Conservation (phyloP, 2,329 filamentous ascomycete genomes). For the Stagonosporopsis vannaccii region DNA sequence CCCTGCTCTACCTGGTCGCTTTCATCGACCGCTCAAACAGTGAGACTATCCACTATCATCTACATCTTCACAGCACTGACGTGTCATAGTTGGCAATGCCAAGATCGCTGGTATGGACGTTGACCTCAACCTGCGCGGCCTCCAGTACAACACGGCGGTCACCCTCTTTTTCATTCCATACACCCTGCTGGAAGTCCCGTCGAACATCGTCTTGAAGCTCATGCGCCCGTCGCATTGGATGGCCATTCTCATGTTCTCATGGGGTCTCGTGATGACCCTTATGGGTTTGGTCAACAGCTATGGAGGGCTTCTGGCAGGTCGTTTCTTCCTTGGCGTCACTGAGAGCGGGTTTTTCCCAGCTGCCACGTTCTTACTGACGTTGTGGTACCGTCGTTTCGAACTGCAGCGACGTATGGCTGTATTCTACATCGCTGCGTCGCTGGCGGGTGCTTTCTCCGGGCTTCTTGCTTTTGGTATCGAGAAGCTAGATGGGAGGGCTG, state of each 20-base stretch:
- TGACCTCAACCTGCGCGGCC: slow-evolving; percentile 48
- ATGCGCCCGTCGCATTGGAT: slow-evolving; percentile 53
- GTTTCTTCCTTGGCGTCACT: slow-evolving; percentile 52
- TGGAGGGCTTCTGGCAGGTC: slow-evolving; percentile 56
- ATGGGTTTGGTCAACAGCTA: slow-evolving; percentile 58
- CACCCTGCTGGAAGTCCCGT: slow-evolving; percentile 47
- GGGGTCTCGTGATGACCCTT: slow-evolving; percentile 52
- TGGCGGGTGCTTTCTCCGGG: slow-evolving; percentile 47
- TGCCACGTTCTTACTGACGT: slow-evolving; percentile 57
- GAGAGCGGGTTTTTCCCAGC: slow-evolving; percentile 69
- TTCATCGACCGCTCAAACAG: slow-evolving; percentile 47
- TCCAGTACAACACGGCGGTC: slow-evolving; percentile 51
- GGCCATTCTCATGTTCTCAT: slow-evolving; percentile 49
- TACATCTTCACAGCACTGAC: slow-evolving; percentile 10
- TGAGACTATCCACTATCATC: neutral
- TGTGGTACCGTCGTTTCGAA: slow-evolving; percentile 48
- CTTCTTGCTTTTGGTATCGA: slow-evolving; percentile 46
- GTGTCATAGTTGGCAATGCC: slow-evolving; percentile 48
- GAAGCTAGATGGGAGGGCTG: slow-evolving; percentile 39
- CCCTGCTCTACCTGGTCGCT: slow-evolving; percentile 46
- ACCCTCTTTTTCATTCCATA: slow-evolving; percentile 53
- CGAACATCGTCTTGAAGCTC: slow-evolving; percentile 53
- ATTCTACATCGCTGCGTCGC: slow-evolving; percentile 44
- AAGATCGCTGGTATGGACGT: slow-evolving; percentile 51
- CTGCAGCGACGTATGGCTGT: slow-evolving; percentile 46